Evolutionary conservation across 2,329 filamentous ascomycete genomes (phyloP).

Genomic region (Fusarium chaquense): DNA sequence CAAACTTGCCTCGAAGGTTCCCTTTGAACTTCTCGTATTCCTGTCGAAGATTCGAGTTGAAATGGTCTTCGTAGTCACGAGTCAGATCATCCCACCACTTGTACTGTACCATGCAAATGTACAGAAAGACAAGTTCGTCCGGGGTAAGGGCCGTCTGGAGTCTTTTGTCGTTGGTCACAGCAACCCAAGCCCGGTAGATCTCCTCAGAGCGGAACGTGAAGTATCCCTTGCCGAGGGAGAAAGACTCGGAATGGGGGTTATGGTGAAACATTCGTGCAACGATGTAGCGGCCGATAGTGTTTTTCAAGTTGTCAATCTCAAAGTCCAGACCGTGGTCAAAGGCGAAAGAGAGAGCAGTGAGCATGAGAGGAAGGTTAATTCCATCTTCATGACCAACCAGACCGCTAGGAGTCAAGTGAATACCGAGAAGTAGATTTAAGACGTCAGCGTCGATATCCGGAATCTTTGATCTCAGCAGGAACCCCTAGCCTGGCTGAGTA

Average conservation of each 20-base stretch:
- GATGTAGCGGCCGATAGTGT: constrained; percentile 42
- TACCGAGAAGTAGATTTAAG: constrained; percentile 42
- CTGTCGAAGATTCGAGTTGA: not conserved
- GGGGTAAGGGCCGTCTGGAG: not conserved
- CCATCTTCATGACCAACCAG: constrained; percentile 40
- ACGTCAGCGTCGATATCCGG: constrained; percentile 27
- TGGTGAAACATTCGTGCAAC: constrained; percentile 37
- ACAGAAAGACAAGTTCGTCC: constrained; percentile 1
- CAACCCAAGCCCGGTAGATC: constrained; percentile 41
- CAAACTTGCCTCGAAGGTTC: not conserved
- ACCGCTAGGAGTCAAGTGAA: constrained; percentile 24
- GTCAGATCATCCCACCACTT: constrained; percentile 1
- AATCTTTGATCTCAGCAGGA: constrained; percentile 9
- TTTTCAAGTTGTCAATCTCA: constrained; percentile 36
- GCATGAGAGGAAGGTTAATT: constrained; percentile 43
- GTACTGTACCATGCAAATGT: constrained; percentile 15
- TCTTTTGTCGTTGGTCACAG: not conserved
- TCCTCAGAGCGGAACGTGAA: constrained; percentile 44
- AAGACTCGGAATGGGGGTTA: constrained; percentile 27
- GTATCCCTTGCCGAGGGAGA: constrained; percentile 24
- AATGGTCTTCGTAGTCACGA: not conserved
- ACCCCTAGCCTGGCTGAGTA: constrained; percentile 19
- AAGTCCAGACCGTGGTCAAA: constrained; percentile 27
- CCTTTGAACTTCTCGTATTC: not conserved
- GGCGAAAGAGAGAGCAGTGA: constrained; percentile 31